phyloP scores from a whole-genome alignment of 805 yeast species.

The Saccharomycopsis selenospora region DNA sequence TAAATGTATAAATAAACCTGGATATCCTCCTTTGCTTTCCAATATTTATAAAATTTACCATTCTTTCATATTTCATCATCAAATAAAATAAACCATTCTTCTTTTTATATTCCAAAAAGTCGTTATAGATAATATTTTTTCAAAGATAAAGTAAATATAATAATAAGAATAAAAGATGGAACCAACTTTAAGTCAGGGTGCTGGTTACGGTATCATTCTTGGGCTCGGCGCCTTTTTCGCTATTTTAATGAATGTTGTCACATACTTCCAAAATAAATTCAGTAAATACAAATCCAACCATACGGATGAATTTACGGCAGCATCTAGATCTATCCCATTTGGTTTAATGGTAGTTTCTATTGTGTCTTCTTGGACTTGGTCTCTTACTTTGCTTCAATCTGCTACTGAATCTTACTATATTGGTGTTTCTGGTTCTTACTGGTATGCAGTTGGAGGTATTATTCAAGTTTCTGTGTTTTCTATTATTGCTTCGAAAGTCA shows the following conservation, averaged over 20 bases:
- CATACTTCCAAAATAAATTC: conserved; percentile 31
- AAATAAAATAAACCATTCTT: not conserved
- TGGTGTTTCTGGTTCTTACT: conserved; percentile 30
- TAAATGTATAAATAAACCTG: not conserved
- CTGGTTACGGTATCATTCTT: conserved; percentile 81
- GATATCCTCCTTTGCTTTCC: not conserved
- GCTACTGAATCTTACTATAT: conserved; percentile 28
- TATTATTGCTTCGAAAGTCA: conserved; percentile 31
- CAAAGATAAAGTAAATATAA: not conserved
- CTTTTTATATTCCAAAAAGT: not conserved
- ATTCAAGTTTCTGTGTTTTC: conserved; percentile 32
- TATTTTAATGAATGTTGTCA: conserved; percentile 34
- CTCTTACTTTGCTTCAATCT: conserved; percentile 28
- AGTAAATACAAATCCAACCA: conserved; percentile 27
- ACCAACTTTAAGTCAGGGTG: conserved; percentile 56
- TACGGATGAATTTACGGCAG: conserved; percentile 38
- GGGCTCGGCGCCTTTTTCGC: conserved; percentile 71
- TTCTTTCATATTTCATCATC: too few species aligned
- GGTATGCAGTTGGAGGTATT: conserved; percentile 27
- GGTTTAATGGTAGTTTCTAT: conserved; percentile 39
- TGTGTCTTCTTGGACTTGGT: conserved; percentile 37
- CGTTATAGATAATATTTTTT: too few species aligned
- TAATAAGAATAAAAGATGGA: conserved; percentile 21
- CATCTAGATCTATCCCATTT: conserved; percentile 37
- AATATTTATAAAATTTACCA: not conserved